Evolutionary conservation across 805 yeast species (phyloP).

Genomic region (Yamadazyma laniorum): DNA sequence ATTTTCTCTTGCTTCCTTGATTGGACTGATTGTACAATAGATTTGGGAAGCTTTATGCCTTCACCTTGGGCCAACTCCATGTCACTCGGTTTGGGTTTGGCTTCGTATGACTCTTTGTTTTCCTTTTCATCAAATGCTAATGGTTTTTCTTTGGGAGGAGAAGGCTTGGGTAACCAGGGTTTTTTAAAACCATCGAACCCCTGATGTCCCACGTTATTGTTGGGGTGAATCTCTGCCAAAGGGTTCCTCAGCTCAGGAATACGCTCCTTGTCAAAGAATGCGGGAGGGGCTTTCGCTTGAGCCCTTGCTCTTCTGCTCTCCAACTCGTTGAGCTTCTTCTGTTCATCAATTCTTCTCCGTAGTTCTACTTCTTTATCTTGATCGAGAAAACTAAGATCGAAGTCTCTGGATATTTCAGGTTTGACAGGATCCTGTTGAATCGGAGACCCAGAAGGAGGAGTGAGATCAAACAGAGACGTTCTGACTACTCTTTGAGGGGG

Average conservation of each 20-base stretch:
- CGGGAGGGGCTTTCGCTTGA: not conserved
- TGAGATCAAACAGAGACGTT: constrained; percentile 1
- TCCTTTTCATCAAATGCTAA: not conserved
- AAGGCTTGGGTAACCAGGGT: constrained; percentile 28
- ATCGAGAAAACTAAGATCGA: constrained; percentile 9
- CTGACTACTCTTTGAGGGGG: constrained; percentile 47
- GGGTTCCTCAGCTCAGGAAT: constrained; percentile 1
- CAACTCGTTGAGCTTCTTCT: constrained; percentile 19
- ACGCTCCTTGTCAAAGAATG: not conserved
- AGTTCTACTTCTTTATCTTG: constrained; percentile 23
- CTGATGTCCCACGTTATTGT: not conserved
- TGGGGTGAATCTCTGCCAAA: not conserved
- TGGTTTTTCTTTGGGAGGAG: constrained; percentile 19
- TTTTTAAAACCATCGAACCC: constrained; percentile 9
- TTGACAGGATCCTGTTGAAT: not conserved
- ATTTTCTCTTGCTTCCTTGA: constrained; percentile 9
- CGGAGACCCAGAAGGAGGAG: not conserved
- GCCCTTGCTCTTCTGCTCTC: constrained; percentile 9
- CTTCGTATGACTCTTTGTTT: too few relatives aligned
- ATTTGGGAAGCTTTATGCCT: constrained; percentile 11
- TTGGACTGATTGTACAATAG: constrained; percentile 14
- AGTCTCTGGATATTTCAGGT: not conserved
- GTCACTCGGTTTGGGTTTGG: not conserved
- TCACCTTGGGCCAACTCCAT: not conserved
- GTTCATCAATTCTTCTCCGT: constrained; percentile 26